Evolutionary conservation across 2,329 filamentous ascomycete species (phyloP).

Genomic region (Simplicillium sp.): DNA sequence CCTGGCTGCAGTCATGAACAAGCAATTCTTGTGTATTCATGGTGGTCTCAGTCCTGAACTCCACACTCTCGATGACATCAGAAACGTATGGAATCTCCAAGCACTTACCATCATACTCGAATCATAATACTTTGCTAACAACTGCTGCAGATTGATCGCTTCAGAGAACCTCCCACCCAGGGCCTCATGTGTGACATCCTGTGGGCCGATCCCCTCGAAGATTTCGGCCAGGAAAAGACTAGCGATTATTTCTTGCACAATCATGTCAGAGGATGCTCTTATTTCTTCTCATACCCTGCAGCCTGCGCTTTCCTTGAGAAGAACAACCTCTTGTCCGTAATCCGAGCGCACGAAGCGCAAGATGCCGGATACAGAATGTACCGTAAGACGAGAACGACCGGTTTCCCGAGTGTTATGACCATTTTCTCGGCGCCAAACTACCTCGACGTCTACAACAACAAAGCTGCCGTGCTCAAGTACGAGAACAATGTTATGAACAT

Average conservation of each 20-base stretch:
- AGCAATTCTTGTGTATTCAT: conserved; percentile 98
- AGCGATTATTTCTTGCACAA: conserved; percentile 98
- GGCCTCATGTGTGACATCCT: conserved; percentile 99
- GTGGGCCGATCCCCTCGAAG: conserved; percentile 95
- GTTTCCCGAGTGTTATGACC: conserved; percentile 98
- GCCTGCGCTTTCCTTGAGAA: conserved; percentile 97
- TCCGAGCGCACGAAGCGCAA: conserved; percentile 95
- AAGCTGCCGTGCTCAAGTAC: conserved; percentile 96
- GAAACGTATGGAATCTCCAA: conserved; percentile 52
- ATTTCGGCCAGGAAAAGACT: conserved; percentile 98
- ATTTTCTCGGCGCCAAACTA: conserved; percentile 99
- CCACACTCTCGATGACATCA: conserved; percentile 89
- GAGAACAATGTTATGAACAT: conserved; percentile 99
- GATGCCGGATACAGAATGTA: conserved; percentile 99
- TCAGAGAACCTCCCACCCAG: conserved; percentile 93
- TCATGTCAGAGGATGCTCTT: conserved; percentile 95
- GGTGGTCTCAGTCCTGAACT: conserved; percentile 92
- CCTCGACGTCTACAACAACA: conserved; percentile 99
- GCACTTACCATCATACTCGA: not conserved
- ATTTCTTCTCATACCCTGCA: conserved; percentile 98
- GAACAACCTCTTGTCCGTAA: conserved; percentile 95
- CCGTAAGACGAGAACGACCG: conserved; percentile 92
- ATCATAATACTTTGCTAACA: conserved; percentile 9
- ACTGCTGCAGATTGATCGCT: conserved; percentile 72
- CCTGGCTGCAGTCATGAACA: conserved; percentile 97